Percentiles rank a stretch among this genome's conserved stretches.
Conservation (phyloP, 1,139 yeast species). For the Yamadazyma sp. region DNA sequence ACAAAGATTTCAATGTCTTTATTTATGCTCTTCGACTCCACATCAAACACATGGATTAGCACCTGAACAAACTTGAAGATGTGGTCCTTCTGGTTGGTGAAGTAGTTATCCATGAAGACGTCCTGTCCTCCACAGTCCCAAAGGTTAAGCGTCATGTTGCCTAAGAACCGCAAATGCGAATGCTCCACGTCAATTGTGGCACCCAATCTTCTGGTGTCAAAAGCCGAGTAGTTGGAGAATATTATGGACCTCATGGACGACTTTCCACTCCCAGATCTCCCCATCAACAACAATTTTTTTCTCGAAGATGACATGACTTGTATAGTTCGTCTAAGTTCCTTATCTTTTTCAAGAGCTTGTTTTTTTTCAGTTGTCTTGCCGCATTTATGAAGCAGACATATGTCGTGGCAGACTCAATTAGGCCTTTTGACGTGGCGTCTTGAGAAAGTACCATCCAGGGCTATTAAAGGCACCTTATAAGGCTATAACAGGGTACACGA, state of each 20-base stretch:
- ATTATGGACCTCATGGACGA: slow-evolving; percentile 97
- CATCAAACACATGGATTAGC: slow-evolving; percentile 95
- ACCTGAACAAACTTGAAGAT: slow-evolving; percentile 96
- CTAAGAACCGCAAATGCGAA: slow-evolving; percentile 86
- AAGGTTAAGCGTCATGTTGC: slow-evolving; percentile 89
- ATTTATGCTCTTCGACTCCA: slow-evolving; percentile 86
- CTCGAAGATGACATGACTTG: slow-evolving; percentile 26
- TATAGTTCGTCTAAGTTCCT: slow-evolving; percentile 3
- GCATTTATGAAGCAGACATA: neutral
- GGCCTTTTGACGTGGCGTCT: too few relatives aligned
- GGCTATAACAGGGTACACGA: too few relatives aligned
- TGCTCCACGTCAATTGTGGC: slow-evolving; percentile 98
- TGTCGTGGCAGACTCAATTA: neutral
- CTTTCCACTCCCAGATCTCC: slow-evolving; percentile 96
- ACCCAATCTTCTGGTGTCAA: slow-evolving; percentile 91
- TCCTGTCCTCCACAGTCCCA: slow-evolving; percentile 99
- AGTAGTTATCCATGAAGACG: slow-evolving; percentile 92
- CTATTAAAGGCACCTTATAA: too few relatives aligned
- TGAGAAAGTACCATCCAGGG: too few relatives aligned
- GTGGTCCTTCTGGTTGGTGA: slow-evolving; percentile 83
- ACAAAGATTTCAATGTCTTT: slow-evolving; percentile 92
- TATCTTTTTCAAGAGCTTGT: neutral
- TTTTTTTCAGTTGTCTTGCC: neutral
- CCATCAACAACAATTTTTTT: slow-evolving; percentile 57
- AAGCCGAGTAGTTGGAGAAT: slow-evolving; percentile 92